Base-by-base conservation (phyloP, 2,329 filamentous ascomycete genomes). In the Colletotrichum somersetense region DNA sequence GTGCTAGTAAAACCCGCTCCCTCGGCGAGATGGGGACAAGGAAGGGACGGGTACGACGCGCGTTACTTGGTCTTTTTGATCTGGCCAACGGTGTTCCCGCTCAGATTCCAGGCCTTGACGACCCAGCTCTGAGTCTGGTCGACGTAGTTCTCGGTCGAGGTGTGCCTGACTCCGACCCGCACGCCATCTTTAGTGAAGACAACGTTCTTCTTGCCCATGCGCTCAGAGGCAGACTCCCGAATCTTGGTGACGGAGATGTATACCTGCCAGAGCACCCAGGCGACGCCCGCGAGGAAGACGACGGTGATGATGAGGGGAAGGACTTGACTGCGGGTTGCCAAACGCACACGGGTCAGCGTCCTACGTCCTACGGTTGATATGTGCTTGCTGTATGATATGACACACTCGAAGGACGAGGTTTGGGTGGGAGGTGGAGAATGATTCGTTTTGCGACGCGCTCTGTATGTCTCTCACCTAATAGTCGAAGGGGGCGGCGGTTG, bases 171-270 rank as follows among this genome's bases (percentile, higher is more conserved):
- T 61, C 91, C 91, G 56, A 95, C 91, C 72, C 89, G 88, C 73
- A 93, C 83, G 67, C 93, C 93, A 68, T 94, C 92, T 79, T 93
- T 93, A 50, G 91, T 91, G 81, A 94, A 92, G 52, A 90, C 85
- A 68, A 95, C 88, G 79, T 95, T 92, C 84, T 92, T 93, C 83
- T 89, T 89, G 80, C 91, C 90, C 89, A 95, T 92, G 78, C 89
- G 89, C 81, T 91, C 86, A 61, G 87, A 88, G 58, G 92, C 91
- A 71, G 88, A 86, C 72, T 89, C 85, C 73, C 89, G 87, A 76
- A 95, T 91, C 80, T 92, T 87, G 81, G 85, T 86, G 67, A 89
- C 86, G 81, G 90, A 90, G 66, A 92, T 81, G 82, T 92, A 95
- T 79, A 95, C 87, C 73, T 93, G 91, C 81, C 94, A 94, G 73